These are phyloP conservation scores for Glycine tomentella DNA, from an alignment of 306 rosid species.

Conservation along the genomic window DNA sequence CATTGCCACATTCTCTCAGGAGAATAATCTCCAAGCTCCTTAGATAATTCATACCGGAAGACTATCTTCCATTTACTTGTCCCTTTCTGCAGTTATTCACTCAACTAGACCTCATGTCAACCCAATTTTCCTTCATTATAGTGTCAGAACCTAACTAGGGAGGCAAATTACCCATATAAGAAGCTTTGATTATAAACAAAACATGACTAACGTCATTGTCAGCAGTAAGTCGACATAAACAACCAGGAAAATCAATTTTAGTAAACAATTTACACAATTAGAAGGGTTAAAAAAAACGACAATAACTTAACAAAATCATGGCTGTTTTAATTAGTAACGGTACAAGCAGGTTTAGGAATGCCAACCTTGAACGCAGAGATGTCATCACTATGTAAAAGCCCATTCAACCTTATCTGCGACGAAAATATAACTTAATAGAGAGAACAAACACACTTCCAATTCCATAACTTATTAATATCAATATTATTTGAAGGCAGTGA, in stretches of 20 bases:
- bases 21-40: slow-evolving; percentile 29
- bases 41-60: background rate
- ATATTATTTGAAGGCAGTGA: background rate
- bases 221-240: slow-evolving; percentile 25
- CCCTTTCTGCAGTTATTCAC: background rate
- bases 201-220: background rate
- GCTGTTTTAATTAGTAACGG: background rate
- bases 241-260: background rate
- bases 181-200: slow-evolving; percentile 22
- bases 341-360: slow-evolving; percentile 9
- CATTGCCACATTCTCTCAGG: background rate
- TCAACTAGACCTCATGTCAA: background rate
- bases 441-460: slow-evolving; percentile 22
- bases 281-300: background rate
- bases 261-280: background rate
- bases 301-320: no score
- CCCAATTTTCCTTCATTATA: slow-evolving; percentile 28
- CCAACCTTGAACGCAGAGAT: slow-evolving; percentile 82
- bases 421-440: slow-evolving; percentile 15
- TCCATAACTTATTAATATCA: background rate
- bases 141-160: background rate
- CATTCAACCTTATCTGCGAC: slow-evolving; percentile 80
- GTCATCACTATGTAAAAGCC: slow-evolving; percentile 85
- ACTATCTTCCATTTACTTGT: slow-evolving; percentile 5
- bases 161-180: slow-evolving; percentile 5